Evolutionary conservation across 2,329 filamentous ascomycete species (phyloP).

Genomic region (Hymenoscyphus occultus): DNA sequence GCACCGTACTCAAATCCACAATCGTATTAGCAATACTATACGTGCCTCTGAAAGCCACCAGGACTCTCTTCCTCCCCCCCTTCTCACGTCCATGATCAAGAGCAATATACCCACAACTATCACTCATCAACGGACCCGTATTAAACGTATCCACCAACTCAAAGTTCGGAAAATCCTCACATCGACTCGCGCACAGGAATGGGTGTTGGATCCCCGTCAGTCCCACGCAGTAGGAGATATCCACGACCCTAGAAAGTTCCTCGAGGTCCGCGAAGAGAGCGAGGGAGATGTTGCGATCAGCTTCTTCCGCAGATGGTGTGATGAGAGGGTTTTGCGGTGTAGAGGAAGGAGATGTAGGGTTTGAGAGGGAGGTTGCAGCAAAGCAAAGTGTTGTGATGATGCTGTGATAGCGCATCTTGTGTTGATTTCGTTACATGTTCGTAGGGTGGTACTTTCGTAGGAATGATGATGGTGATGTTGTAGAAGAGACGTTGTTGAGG

Average conservation of each 20-base stretch:
- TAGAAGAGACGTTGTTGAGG: too few species aligned
- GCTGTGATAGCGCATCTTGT: conserved; percentile 28
- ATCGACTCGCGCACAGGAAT: conserved; percentile 82
- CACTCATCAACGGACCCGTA: conserved; percentile 79
- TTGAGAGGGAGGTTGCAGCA: not conserved
- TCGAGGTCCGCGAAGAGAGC: conserved; percentile 78
- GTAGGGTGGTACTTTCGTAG: not conserved
- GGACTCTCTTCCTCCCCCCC: conserved; percentile 50
- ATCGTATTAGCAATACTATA: conserved; percentile 93
- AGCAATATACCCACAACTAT: conserved; percentile 91
- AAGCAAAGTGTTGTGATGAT: conserved; percentile 21
- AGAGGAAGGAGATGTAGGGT: conserved; percentile 23
- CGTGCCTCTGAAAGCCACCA: conserved; percentile 90
- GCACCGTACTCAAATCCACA: conserved; percentile 82
- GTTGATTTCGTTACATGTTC: conserved; percentile 26
- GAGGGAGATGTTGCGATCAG: conserved; percentile 47
- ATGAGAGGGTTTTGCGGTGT: not conserved
- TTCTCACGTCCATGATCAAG: conserved; percentile 62
- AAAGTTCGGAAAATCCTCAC: conserved; percentile 76
- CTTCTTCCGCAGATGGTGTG: not conserved
- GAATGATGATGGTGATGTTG: not conserved
- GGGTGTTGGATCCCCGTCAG: conserved; percentile 77
- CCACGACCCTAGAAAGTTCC: conserved; percentile 84
- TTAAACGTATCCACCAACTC: conserved; percentile 83
- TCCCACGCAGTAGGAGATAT: conserved; percentile 92